These are phyloP conservation scores for Saccharomycopsis sp. DNA, from an alignment of 805 yeast genomes.

Conservation along the genomic window DNA sequence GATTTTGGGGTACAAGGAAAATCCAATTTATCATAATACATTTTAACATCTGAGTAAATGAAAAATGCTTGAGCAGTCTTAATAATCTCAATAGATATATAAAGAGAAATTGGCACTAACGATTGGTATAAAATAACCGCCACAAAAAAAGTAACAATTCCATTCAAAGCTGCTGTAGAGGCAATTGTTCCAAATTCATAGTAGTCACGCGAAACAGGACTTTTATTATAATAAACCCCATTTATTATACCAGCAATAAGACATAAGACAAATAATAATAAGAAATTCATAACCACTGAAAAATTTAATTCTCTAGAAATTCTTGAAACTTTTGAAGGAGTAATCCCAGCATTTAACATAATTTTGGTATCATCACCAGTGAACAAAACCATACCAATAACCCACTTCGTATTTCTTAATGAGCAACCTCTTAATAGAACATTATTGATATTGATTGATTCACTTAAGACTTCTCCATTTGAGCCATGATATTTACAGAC, in stretches of 20 bases:
- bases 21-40: constrained; percentile 61
- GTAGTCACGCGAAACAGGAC: constrained; percentile 34
- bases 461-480: too few species aligned
- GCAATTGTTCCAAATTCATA: constrained; percentile 58
- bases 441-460: constrained; percentile 53
- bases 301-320: constrained; percentile 57
- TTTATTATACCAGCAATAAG: constrained; percentile 60
- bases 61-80: constrained; percentile 69
- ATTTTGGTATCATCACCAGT: constrained; percentile 72
- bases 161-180: constrained; percentile 50
- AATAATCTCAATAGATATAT: constrained; percentile 69
- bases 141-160: constrained; percentile 60
- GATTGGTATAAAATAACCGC: constrained; percentile 66
- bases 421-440: constrained; percentile 63
- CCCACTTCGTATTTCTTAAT: constrained; percentile 69
- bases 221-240: constrained; percentile 46
- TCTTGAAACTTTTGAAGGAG: constrained; percentile 63
- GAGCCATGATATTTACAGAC: constrained; percentile 37
- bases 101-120: constrained; percentile 70
- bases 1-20: constrained; percentile 74
- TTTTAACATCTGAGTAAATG: constrained; percentile 56
- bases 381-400: constrained; percentile 59
- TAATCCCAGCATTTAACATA: constrained; percentile 66
- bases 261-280: constrained; percentile 51
- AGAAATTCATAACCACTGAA: constrained; percentile 55